Base-by-base conservation (phyloP, 371 early-diverging fungal species). In the Dipsacomyces acuminosporus region DNA sequence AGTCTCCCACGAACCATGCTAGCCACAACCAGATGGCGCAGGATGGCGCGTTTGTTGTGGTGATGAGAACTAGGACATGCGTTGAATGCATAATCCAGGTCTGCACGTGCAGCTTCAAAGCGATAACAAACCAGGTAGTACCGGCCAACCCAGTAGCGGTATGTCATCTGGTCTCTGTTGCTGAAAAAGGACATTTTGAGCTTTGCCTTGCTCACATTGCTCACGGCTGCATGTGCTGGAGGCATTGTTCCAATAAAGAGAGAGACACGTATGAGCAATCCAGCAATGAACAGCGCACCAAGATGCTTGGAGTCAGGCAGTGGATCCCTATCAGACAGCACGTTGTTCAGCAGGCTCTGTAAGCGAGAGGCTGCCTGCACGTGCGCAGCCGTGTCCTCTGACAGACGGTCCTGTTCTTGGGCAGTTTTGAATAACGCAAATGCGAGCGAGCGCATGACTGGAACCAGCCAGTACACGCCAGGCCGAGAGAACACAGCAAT, bases 91-190 rank as follows among this genome's bases (percentile, higher is more conserved):
- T 55, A 53, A 14, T 69, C 59, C 20, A 69, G 56, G 19, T 63
- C 54, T 4, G 7, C 35, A n/a, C 64, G 63, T 15, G 69, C 69
- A n/a, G 21, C 35, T 14, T 69, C 69, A 18, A 69, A 42, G 18
- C 42, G 58, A 40, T 63, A 69, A 48, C 69, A 62, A 1, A 55
- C 56, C n/a, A 69, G 53, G 21, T 59, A 63, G 53, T 69, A 69
- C 5, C 69, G 51, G 1, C 69, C 69, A 0, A 63, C 54, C 69
- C 69, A 69, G 45, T 63, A 69, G 38, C 51, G 64, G 35, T 59
- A 69, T 36, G 52, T 58, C 2, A 51, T 41, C 3, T 53, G 46
- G 21, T 69, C 69, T 38, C 59, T 54, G 17, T 17, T 40, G 1
- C 59, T 46, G 35, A 69, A 58, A 1, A 38, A 51, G 9, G 48